These are phyloP conservation scores for Acanthamoeba triangularis DNA, from an alignment of 208 protist genomes.

Conservation along the genomic window DNA sequence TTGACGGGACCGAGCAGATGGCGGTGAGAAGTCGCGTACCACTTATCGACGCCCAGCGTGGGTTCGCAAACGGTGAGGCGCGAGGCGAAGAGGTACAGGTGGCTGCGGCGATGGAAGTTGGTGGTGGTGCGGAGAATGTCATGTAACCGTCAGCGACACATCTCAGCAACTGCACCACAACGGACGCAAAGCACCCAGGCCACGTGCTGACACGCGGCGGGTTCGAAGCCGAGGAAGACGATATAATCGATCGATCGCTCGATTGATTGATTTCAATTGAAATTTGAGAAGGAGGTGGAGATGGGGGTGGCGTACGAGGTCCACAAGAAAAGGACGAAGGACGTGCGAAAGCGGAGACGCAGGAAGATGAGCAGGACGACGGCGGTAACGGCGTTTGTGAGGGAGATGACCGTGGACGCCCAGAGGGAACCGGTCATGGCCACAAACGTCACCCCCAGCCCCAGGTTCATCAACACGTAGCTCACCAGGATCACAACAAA, in stretches of 20 bases:
- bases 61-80: neutral
- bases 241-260: too few species aligned
- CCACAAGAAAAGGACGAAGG: neutral
- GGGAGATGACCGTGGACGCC: neutral
- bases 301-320: neutral
- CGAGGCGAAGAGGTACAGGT: neutral
- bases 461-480: neutral
- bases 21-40: neutral
- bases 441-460: neutral
- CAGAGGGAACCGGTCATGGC: neutral
- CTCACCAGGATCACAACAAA: neutral
- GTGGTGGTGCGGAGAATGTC: neutral
- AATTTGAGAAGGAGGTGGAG: neutral
- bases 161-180: neutral
- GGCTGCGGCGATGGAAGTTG: neutral
- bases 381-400: neutral
- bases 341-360: neutral
- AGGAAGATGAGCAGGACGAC: neutral
- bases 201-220: too few species aligned
- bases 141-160: neutral
- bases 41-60: neutral
- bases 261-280: too few species aligned
- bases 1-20: too few species aligned
- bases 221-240: neutral
- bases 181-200: too few species aligned